Base-by-base conservation (phyloP, 805 yeast genomes). In the Brettanomyces anomalus region DNA sequence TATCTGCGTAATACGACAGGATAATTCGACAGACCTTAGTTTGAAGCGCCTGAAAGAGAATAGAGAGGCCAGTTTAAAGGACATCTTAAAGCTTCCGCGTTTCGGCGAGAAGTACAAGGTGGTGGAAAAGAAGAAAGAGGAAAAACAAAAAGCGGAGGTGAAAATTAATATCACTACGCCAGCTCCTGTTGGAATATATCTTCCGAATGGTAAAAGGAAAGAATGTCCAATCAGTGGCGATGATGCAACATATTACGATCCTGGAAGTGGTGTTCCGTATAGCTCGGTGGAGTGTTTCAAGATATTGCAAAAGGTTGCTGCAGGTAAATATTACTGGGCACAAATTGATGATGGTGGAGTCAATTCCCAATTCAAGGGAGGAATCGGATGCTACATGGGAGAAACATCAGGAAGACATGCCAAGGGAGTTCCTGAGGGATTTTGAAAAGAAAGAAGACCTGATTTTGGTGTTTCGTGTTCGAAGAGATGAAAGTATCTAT, bases 351-450 rank as follows among this genome's bases (percentile, higher is more conserved):
- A 65, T 40, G 76, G 76, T 39, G 79, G 73, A 2, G 67, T 57
- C 8, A 55, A 58, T 38, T 55, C 63, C 14, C 43, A 51, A 7
- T 59, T 45, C 43, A 55, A 53, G 39, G 62, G 64, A 37, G 67
- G 67, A 37, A 49, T 62, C 30, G 67, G 67, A 5, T 55, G 80
- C 60, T 68, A 68, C 57, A 40, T 72, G 49, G 58, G 68, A 52
- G 47, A 61, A 48, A 40, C 62, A 47, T 61, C 63, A 10, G 60
- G 54, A 18, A 65, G 71, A 41, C 87, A 79, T 49, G 96, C 96
- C 0, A 74, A 74, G 47, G 96, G 95, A 6, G 96, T 87, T 11
- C 96, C 96, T 2, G 83, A 81, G 42, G 94, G 94, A 6, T 88
- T 88, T 60, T 76, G 66, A 42, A 38, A n/a, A 37, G 31, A 16